These are phyloP conservation scores for Phytophthora syringae DNA, from an alignment of 352 stramenopile species.

Conservation along the genomic window DNA sequence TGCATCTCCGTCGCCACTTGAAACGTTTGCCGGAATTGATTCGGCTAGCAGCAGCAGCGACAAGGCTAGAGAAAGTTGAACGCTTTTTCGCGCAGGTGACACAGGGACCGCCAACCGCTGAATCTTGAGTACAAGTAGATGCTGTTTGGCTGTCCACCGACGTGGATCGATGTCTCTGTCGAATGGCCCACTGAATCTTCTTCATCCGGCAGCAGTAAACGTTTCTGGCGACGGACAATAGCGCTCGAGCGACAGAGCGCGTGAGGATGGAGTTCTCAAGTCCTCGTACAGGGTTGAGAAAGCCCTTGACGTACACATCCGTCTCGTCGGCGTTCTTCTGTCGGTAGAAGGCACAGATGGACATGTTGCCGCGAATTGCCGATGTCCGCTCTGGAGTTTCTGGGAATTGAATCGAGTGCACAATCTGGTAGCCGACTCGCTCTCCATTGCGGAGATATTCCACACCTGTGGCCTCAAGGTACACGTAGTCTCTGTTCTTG, in stretches of 20 bases:
- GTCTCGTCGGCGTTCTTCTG: slow-evolving; percentile 40
- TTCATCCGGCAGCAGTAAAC: slow-evolving; percentile 47
- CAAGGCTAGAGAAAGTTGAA: slow-evolving; percentile 28
- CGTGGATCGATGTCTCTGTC: slow-evolving; percentile 21
- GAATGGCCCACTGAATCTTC: slow-evolving; percentile 45
- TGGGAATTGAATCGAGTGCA: slow-evolving; percentile 66
- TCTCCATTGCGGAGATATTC: slow-evolving; percentile 56
- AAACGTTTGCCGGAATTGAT: slow-evolving; percentile 17
- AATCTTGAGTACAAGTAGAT: slow-evolving; percentile 14
- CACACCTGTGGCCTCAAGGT: slow-evolving; percentile 53
- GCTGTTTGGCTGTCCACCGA: slow-evolving; percentile 18
- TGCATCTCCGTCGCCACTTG: slow-evolving; percentile 34
- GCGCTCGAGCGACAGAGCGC: slow-evolving; percentile 32
- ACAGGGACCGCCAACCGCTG: slow-evolving; percentile 33
- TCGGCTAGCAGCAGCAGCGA: slow-evolving; percentile 17
- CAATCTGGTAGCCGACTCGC: slow-evolving; percentile 60
- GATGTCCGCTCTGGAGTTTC: slow-evolving; percentile 32
- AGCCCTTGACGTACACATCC: slow-evolving; percentile 42
- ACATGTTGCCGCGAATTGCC: slow-evolving; percentile 40
- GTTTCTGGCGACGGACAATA: slow-evolving; percentile 38
- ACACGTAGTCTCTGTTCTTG: slow-evolving; percentile 64
- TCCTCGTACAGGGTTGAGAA: slow-evolving; percentile 33
- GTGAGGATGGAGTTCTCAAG: slow-evolving; percentile 49
- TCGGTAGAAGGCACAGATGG: slow-evolving; percentile 41
- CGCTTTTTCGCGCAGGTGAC: slow-evolving; percentile 34